These are phyloP conservation scores for Kalmusia sp. DNA, from an alignment of 2,329 filamentous ascomycete species.

Conservation along the genomic window DNA sequence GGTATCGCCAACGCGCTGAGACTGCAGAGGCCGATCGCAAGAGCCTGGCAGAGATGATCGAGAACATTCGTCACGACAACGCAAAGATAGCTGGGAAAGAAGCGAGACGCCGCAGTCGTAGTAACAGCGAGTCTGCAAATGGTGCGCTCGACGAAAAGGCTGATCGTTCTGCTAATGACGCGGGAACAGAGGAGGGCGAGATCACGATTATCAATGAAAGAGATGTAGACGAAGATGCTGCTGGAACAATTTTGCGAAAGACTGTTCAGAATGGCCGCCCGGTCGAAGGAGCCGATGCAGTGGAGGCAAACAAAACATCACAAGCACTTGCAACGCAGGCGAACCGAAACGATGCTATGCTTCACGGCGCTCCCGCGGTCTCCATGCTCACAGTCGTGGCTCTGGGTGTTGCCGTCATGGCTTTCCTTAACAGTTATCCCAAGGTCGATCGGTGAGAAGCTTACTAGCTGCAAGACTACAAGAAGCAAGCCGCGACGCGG, in stretches of 20 bases:
- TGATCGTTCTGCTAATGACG: constrained; percentile 27
- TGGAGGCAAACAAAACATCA: constrained; percentile 21
- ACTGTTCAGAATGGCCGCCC: constrained; percentile 41
- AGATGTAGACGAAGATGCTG: constrained; percentile 32
- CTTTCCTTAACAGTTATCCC: constrained; percentile 52
- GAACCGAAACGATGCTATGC: constrained; percentile 37
- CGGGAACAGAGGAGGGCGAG: constrained; percentile 41
- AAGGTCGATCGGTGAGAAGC: constrained; percentile 52
- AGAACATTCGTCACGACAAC: constrained; percentile 76
- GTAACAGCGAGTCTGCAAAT: constrained; percentile 23
- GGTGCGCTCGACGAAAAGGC: constrained; percentile 13
- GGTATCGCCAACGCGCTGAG: constrained; percentile 79
- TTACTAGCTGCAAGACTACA: neutral
- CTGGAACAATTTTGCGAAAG: constrained; percentile 24
- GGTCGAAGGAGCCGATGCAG: constrained; percentile 27
- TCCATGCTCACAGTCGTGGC: constrained; percentile 49
- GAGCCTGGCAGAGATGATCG: constrained; percentile 85
- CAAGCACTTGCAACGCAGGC: constrained; percentile 35
- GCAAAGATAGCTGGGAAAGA: constrained; percentile 49
- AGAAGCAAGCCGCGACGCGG: constrained; percentile 1
- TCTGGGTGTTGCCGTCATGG: constrained; percentile 50
- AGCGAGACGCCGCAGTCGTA: constrained; percentile 34
- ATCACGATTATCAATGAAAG: constrained; percentile 46
- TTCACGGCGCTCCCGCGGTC: constrained; percentile 47
- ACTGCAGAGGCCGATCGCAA: constrained; percentile 80